Evolutionary conservation across 2,329 filamentous ascomycete species (phyloP).

Genomic region (Fusarium multiceps): DNA sequence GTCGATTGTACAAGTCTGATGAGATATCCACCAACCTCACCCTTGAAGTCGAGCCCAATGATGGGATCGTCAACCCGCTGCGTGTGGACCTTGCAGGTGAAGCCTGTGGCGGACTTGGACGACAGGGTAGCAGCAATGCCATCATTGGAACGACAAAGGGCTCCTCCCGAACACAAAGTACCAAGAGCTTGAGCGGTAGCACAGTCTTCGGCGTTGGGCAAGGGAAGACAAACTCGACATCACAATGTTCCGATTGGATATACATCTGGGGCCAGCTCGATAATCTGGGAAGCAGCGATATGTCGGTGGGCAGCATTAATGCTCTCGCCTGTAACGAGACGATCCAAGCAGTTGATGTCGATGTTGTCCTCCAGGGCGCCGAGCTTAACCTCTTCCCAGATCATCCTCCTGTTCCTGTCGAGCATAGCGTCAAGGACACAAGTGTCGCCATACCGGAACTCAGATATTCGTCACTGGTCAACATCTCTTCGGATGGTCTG

Average conservation of each 20-base stretch:
- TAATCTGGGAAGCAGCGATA: slow-evolving; percentile 37
- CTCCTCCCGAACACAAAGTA: background rate
- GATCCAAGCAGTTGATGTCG: slow-evolving; percentile 45
- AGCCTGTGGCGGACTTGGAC: slow-evolving; percentile 22
- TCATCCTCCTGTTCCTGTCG: slow-evolving; percentile 45
- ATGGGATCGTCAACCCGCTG: slow-evolving; percentile 36
- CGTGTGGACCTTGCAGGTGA: slow-evolving; percentile 42
- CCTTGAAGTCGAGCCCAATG: slow-evolving; percentile 26
- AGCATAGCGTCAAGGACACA: slow-evolving; percentile 36
- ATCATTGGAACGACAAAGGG: slow-evolving; percentile 31
- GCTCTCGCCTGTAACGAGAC: slow-evolving; percentile 55
- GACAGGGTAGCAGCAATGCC: slow-evolving; percentile 27
- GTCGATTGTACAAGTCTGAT: slow-evolving; percentile 33
- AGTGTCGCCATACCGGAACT: slow-evolving; percentile 43
- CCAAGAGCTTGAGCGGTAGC: background rate
- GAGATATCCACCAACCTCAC: slow-evolving; percentile 45
- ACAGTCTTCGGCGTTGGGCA: slow-evolving; percentile 37
- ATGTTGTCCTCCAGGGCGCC: slow-evolving; percentile 40
- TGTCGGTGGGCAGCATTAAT: slow-evolving; percentile 47
- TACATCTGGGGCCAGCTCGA: slow-evolving; percentile 52
- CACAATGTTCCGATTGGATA: slow-evolving; percentile 49
- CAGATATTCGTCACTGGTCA: slow-evolving; percentile 48
- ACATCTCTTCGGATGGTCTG: slow-evolving; percentile 42
- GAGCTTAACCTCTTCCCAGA: slow-evolving; percentile 45
- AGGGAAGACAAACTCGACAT: slow-evolving; percentile 32